phyloP scores from a whole-genome alignment of 2,329 filamentous ascomycete genomes.

The Remersonia thermophila region DNA sequence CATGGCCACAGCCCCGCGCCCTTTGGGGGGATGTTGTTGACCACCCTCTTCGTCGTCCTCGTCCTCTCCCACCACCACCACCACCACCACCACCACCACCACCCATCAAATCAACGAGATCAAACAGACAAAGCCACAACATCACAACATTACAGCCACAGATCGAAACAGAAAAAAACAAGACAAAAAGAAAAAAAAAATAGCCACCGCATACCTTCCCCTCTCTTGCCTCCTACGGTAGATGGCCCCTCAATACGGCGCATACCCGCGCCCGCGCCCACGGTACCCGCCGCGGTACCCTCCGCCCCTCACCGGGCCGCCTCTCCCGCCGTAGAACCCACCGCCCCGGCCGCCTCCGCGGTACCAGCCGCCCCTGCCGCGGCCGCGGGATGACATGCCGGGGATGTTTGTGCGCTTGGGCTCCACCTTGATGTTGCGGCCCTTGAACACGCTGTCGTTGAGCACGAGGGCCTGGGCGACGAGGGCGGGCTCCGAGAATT shows the following conservation, averaged over 20 bases:
- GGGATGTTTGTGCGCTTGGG: conserved; percentile 96
- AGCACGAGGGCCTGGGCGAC: conserved; percentile 88
- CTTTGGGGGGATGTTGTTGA: too few species aligned
- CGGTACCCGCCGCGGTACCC: conserved; percentile 58
- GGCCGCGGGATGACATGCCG: conserved; percentile 74
- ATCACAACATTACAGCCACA: too few species aligned
- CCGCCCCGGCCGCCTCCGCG: conserved; percentile 37
- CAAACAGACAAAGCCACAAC: too few species aligned
- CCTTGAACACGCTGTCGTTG: conserved; percentile 93
- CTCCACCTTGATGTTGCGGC: conserved; percentile 83
- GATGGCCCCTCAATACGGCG: conserved; percentile 48
- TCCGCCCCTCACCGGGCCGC: conserved; percentile 25
- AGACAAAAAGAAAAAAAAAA: too few species aligned
- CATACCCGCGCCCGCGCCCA: conserved; percentile 51
- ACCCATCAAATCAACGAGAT: too few species aligned
- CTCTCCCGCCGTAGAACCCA: conserved; percentile 27
- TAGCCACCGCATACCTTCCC: not conserved
- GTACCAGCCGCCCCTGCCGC: conserved; percentile 25
- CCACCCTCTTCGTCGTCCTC: too few species aligned
- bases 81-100: too few species aligned
- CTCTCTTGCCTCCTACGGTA: too few species aligned
- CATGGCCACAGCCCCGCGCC: too few species aligned
- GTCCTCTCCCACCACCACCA: too few species aligned
- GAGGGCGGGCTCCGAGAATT: conserved; percentile 87
- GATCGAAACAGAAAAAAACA: too few species aligned